Conservation (phyloP, 2,329 filamentous ascomycete species). For the Daldinia eschscholtzii region DNA sequence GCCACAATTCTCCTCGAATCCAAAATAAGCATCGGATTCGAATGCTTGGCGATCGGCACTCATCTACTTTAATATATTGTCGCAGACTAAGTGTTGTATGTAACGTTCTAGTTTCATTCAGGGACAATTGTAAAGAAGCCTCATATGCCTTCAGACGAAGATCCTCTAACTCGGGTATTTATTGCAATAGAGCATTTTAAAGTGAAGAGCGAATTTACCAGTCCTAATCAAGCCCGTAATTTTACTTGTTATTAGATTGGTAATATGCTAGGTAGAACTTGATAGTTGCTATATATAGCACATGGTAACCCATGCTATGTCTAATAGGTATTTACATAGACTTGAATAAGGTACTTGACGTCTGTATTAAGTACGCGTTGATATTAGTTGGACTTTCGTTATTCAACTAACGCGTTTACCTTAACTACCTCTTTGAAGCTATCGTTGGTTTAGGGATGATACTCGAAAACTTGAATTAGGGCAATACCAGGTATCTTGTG, state of each 20-base stretch:
- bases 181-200: neutral
- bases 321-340: neutral
- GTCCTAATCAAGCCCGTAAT: neutral
- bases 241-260: neutral
- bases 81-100: constrained; percentile 1
- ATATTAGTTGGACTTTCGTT: no score
- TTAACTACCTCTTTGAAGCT: neutral
- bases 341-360: no score
- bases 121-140: neutral
- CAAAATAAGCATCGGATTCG: constrained; percentile 6
- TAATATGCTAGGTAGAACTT: no score
- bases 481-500: neutral
- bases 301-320: neutral
- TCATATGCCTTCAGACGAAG: neutral
- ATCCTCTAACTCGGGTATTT: neutral
- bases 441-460: neutral
- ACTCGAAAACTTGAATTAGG: neutral
- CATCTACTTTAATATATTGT: neutral
- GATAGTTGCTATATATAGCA: neutral
- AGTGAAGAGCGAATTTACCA: no score
- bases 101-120: neutral
- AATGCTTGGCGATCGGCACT: constrained; percentile 5
- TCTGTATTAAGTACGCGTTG: no score
- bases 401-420: neutral
- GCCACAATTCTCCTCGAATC: neutral